Evolutionary conservation across 2,329 filamentous ascomycete species (phyloP), one percentile per base, ranked within the genome.

Genomic region (Geosmithia flava): DNA sequence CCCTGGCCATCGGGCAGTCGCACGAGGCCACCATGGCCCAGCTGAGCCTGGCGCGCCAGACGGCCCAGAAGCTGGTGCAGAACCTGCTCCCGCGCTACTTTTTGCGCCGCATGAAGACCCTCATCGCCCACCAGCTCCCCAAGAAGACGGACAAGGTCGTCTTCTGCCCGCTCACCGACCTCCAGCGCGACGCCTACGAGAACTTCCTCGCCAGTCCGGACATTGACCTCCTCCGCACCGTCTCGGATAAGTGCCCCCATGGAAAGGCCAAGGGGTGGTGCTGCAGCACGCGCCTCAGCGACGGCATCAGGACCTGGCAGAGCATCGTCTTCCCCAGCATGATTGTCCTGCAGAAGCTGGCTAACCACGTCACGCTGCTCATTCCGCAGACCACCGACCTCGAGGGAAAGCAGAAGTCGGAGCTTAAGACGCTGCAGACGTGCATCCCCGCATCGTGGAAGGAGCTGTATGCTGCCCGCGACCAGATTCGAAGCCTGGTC

Each of bases 81-180:
- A 94, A 95, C 50, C 76, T 98, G 0, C 72, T 98, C 3, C 93
- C 93, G 0, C 79, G 81, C 15, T 94, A 95, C 62, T 97, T 98
- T 56, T 73, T 96, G 2, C 84, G 93, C 2, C 81, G 93, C 2
- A 93, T 95, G 79, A 98, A 98, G 69, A 82, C 83, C 0, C 70
- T 97, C 16, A 95, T 98, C 51, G 88, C 89, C 1, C 73, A 95
- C 58, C 91, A 98, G 59, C 72, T 98, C 7, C 93, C 93, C 0
- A 95, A 89, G 66, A 98, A 98, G 72, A 90, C 80, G 33, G 93
- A 98, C 61, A 81, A 84, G 48, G 90, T 97, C 1, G 88, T 97
- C 4, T 98, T 98, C 60, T 98, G 93, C 56, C 89, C 89, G 1
- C 73, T 98, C 19, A 95, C 90, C 0, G 77, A 84, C 4, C 76